A percentile compares a stretch with the other conserved stretches of the same genome.
These are phyloP conservation scores for Beauveria rudraprayagi DNA, from an alignment of 2,329 filamentous ascomycete genomes.

Conservation along the genomic window DNA sequence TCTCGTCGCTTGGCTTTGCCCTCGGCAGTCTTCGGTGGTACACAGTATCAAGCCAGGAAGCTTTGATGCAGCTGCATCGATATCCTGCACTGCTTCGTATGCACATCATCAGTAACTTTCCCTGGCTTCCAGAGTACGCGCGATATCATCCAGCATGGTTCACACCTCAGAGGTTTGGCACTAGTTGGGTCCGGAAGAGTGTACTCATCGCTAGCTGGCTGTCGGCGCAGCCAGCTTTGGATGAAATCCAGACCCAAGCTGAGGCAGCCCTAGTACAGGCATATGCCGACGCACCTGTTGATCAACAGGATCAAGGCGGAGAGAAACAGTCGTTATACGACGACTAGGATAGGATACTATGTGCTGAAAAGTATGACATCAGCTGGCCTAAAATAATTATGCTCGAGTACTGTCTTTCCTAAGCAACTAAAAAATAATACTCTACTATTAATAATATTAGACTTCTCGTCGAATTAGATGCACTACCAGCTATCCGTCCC, in stretches of 20 bases:
- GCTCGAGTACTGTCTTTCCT: too few species aligned
- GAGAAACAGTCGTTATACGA: too few species aligned
- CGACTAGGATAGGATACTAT: too few species aligned
- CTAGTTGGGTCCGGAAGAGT: conserved; percentile 15
- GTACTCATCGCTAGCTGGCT: conserved; percentile 18
- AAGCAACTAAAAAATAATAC: too few species aligned
- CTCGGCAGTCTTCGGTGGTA: conserved; percentile 17
- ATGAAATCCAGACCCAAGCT: conserved; percentile 14
- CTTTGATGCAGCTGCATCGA: conserved; percentile 15
- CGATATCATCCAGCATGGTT: conserved; percentile 11
- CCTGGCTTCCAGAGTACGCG: conserved; percentile 14
- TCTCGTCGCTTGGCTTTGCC: conserved; percentile 16
- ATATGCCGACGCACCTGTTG: background rate
- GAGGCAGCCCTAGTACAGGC: conserved; percentile 14
- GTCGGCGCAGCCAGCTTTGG: conserved; percentile 16
- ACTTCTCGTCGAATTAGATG: too few species aligned
- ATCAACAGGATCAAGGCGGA: too few species aligned
- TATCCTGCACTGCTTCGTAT: conserved; percentile 17
- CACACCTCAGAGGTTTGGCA: conserved; percentile 11
- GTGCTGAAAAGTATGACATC: too few species aligned
- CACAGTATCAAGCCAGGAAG: conserved; percentile 13
- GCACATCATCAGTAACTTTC: conserved; percentile 18
- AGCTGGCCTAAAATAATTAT: too few species aligned
- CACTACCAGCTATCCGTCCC: too few species aligned
- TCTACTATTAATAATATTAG: too few species aligned